Evolutionary conservation across 768 basidiomycete genomes (phyloP).

Genomic region (Trametes sanguinea): DNA sequence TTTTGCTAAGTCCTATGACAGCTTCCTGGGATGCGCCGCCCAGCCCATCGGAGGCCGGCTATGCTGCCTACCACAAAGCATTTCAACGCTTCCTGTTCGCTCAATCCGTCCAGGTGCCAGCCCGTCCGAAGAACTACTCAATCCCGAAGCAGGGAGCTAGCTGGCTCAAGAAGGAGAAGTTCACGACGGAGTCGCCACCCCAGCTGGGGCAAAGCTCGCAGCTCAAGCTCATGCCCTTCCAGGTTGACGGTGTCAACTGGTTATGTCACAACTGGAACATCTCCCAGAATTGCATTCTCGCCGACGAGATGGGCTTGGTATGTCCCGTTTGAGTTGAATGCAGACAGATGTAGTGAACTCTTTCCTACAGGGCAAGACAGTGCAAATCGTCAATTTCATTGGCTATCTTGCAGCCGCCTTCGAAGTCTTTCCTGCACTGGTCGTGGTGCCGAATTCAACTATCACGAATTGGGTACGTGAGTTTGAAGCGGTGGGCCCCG

Average conservation of each 20-base stretch:
- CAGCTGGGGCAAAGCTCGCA: constrained; percentile 64
- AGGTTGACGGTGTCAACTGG: constrained; percentile 85
- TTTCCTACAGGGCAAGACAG: constrained; percentile 74
- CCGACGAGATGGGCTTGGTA: constrained; percentile 97
- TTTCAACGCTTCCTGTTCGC: constrained; percentile 68
- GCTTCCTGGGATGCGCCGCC: constrained; percentile 96
- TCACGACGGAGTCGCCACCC: constrained; percentile 57
- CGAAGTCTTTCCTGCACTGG: constrained; percentile 74
- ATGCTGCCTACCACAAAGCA: constrained; percentile 66
- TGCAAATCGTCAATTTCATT: constrained; percentile 86
- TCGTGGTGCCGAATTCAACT: constrained; percentile 96
- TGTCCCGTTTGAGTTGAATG: constrained; percentile 3
- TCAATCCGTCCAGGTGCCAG: constrained; percentile 46
- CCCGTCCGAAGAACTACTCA: constrained; percentile 51
- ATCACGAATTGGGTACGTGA: constrained; percentile 96
- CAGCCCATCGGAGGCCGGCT: constrained; percentile 52
- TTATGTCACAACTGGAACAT: constrained; percentile 88
- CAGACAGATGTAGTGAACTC: not conserved
- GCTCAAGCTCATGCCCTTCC: constrained; percentile 84
- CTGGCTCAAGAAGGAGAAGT: constrained; percentile 47
- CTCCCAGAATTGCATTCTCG: constrained; percentile 82
- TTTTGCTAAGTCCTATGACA: constrained; percentile 34
- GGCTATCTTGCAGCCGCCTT: constrained; percentile 60
- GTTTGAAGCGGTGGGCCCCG: constrained; percentile 86
- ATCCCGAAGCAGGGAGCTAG: constrained; percentile 44